Percentiles rank a stretch among this genome's conserved stretches.
Conservation (phyloP, 1,284 basidiomycete genomes). For the Boletus sp. region DNA sequence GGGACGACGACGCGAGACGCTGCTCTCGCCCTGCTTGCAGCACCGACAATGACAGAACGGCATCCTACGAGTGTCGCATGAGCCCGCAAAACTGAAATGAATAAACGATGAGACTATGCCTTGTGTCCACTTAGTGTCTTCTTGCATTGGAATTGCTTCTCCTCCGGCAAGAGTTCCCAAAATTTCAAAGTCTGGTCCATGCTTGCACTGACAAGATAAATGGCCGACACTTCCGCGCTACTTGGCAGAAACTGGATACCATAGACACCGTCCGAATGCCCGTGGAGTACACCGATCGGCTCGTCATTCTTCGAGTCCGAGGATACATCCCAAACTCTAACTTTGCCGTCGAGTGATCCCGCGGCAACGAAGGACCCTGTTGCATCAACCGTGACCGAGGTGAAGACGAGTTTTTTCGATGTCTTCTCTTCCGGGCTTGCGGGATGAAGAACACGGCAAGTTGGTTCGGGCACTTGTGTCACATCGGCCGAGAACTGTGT, state of each 20-base stretch:
- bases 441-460: constrained; percentile 24
- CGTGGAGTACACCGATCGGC: constrained; percentile 25
- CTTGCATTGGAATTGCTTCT: constrained; percentile 27
- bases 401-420: constrained; percentile 28
- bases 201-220: constrained; percentile 32
- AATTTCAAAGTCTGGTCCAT: constrained; percentile 28
- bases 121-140: constrained; percentile 32
- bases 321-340: constrained; percentile 31
- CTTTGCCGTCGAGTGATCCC: constrained; percentile 32
- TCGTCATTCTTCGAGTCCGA: constrained; percentile 11
- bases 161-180: constrained; percentile 28
- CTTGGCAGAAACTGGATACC: constrained; percentile 29
- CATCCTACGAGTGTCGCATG: constrained; percentile 23
- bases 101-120: constrained; percentile 10
- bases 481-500: constrained; percentile 24
- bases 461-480: constrained; percentile 19
- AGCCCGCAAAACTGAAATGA: background rate
- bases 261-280: constrained; percentile 32
- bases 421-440: constrained; percentile 13
- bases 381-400: constrained; percentile 28
- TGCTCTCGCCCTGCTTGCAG: constrained; percentile 34
- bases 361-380: constrained; percentile 30
- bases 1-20: constrained; percentile 33
- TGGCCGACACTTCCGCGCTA: constrained; percentile 2
- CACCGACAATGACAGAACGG: constrained; percentile 30